Base-by-base conservation (phyloP, 129 eudicot genomes). In the Tanacetum coccineum region DNA sequence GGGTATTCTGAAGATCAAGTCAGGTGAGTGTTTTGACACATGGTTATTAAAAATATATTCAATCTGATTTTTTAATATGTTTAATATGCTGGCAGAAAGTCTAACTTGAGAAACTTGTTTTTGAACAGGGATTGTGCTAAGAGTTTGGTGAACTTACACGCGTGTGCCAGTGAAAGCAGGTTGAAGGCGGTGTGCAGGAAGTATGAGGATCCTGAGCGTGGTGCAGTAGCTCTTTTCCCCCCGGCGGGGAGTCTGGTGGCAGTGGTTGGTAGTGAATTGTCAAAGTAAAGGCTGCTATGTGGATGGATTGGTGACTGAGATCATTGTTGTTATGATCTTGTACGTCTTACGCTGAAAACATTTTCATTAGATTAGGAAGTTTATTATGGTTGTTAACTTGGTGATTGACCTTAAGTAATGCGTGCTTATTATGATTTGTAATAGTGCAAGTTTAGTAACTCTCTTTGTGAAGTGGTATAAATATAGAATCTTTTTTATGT, bases 1-100 rank as follows among this genome's bases (percentile, higher is more conserved):
- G 93, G 96, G 65, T 93, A 78, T 68, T 36, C 74, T 1, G 90
- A 93, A 59, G 84, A 81, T 68, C 67, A 88, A 56, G 65, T 93
- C 20, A 80, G 72, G 96, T 91, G 74, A 54, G 59, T 40, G 9
- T 61, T 30, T 13, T 26, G 3, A 46, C 22, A 30, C 45, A 6
- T n/a, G 46, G 62, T 58, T 47, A 36, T 70, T 36, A 4, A 18
- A 59, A 4, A 25, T 1, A 20, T 61, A 65, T 70, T 0, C 3
- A 50, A 19, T 13, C 25, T 56, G 28, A 11, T 9, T 56, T 3
- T 48, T 30, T 26, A 42, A 54, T 20, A 17, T 19, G 1, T 10
- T 13, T 3, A 45, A 39, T 25, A 9, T 21, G 0, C 6, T 32
- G 45, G 13, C n/a, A 49, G n/a, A 13, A 11, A 49, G 18, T 36